Percentiles rank a stretch among this genome's conserved stretches.
phyloP scores from a whole-genome alignment of 2,329 filamentous ascomycete species.

The Magnaporthales sp. region DNA sequence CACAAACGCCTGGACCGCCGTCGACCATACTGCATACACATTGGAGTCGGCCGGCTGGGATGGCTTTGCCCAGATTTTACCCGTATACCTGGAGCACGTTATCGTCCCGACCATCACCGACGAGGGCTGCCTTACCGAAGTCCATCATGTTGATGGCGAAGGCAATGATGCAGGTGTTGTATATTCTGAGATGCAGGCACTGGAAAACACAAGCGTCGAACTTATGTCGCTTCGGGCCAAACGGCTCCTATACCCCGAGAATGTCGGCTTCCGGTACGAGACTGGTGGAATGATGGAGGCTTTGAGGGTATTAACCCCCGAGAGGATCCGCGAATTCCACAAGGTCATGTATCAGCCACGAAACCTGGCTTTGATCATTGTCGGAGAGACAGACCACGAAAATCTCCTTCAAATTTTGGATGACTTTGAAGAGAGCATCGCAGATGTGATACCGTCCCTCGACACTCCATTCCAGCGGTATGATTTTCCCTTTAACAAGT shows the following conservation, averaged over 20 bases:
- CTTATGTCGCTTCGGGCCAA: slow-evolving; percentile 81
- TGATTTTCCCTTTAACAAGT: slow-evolving; percentile 5
- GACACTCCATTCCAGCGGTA: slow-evolving; percentile 66
- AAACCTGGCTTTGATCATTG: slow-evolving; percentile 82
- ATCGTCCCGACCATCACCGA: slow-evolving; percentile 88
- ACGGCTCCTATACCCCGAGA: slow-evolving; percentile 76
- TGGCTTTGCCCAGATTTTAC: slow-evolving; percentile 88
- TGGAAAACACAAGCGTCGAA: slow-evolving; percentile 76
- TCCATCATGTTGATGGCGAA: slow-evolving; percentile 88
- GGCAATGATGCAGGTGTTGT: slow-evolving; percentile 95
- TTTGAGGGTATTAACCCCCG: slow-evolving; percentile 73
- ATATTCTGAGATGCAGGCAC: slow-evolving; percentile 97
- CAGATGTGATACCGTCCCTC: slow-evolving; percentile 69
- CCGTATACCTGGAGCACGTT: slow-evolving; percentile 91
- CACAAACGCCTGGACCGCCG: slow-evolving; percentile 96
- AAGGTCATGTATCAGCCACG: slow-evolving; percentile 96
- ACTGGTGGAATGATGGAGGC: slow-evolving; percentile 97
- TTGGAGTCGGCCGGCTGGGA: slow-evolving; percentile 95
- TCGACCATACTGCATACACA: slow-evolving; percentile 93
- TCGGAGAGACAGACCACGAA: slow-evolving; percentile 82
- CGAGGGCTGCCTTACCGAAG: slow-evolving; percentile 87
- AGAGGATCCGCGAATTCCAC: slow-evolving; percentile 91
- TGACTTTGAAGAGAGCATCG: slow-evolving; percentile 78
- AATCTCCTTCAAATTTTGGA: slow-evolving; percentile 76
- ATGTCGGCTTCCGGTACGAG: slow-evolving; percentile 90